Evolutionary conservation across 2,329 filamentous ascomycete genomes (phyloP).

Genomic region (Monilinia vaccinii-corymbosi): DNA sequence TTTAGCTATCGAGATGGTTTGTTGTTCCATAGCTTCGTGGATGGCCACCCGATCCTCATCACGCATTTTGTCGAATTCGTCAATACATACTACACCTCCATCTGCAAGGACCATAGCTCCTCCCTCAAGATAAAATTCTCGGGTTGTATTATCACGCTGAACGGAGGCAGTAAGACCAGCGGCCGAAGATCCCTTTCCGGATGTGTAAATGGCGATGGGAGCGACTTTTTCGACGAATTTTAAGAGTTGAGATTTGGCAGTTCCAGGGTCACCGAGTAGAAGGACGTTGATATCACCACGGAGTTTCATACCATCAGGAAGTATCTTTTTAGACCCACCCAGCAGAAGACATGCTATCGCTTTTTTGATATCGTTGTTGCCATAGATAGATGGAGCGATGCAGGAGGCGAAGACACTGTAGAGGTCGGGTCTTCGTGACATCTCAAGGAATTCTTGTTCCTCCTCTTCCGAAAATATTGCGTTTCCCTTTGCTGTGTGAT

Average conservation of each 20-base stretch:
- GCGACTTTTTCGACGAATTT: slow-evolving; percentile 97
- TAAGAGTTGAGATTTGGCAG: slow-evolving; percentile 90
- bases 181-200: slow-evolving; percentile 93
- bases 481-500: slow-evolving; percentile 79
- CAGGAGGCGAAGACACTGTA: slow-evolving; percentile 85
- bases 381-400: slow-evolving; percentile 96
- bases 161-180: slow-evolving; percentile 96
- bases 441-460: slow-evolving; percentile 88
- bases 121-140: slow-evolving; percentile 96
- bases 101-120: slow-evolving; percentile 98
- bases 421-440: slow-evolving; percentile 85
- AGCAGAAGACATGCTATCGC: slow-evolving; percentile 88
- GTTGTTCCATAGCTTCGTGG: slow-evolving; percentile 99
- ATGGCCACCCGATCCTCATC: slow-evolving; percentile 97
- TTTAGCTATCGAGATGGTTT: slow-evolving; percentile 98
- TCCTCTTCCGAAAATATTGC: slow-evolving; percentile 87
- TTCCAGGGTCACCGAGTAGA: slow-evolving; percentile 92
- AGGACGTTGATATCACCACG: slow-evolving; percentile 98
- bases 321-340: slow-evolving; percentile 93
- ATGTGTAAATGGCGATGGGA: slow-evolving; percentile 97
- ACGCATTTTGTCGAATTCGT: slow-evolving; percentile 99
- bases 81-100: slow-evolving; percentile 94
- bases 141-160: slow-evolving; percentile 80
- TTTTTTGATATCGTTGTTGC: slow-evolving; percentile 94
- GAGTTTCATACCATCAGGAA: slow-evolving; percentile 95